phyloP scores from a whole-genome alignment of 2,329 filamentous ascomycete species.

The Didymella keratinophila region DNA sequence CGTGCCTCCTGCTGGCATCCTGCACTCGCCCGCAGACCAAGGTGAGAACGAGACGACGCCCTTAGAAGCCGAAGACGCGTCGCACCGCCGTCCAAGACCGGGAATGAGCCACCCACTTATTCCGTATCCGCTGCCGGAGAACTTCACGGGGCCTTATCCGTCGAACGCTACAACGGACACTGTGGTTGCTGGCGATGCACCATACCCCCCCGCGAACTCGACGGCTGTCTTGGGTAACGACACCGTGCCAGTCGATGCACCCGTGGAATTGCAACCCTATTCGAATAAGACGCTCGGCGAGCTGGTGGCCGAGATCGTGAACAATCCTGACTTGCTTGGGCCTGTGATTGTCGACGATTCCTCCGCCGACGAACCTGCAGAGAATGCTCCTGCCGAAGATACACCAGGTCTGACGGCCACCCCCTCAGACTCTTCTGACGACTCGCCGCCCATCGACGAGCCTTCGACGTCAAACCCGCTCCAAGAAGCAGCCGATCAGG shows the following conservation, averaged over 20 bases:
- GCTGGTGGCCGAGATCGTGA: constrained; percentile 8
- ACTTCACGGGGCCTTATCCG: constrained; percentile 9
- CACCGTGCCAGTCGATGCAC: background rate
- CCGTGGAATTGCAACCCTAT: constrained; percentile 6
- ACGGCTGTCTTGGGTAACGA: background rate
- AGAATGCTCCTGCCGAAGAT: no score
- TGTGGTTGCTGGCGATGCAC: background rate
- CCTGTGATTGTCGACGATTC: background rate
- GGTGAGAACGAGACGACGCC: background rate
- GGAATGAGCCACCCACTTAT: constrained; percentile 7
- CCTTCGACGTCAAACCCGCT: constrained; percentile 6
- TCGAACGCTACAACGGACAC: background rate
- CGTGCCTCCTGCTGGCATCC: background rate
- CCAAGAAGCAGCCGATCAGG: constrained; percentile 12
- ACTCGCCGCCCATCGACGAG: no score
- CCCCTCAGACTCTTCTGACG: no score
- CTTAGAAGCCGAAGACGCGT: constrained; percentile 6
- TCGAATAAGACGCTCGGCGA: constrained; percentile 16
- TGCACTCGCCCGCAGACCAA: no score
- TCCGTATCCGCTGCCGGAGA: constrained; percentile 1
- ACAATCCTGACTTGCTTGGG: background rate
- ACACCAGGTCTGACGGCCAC: no score
- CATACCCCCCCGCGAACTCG: background rate
- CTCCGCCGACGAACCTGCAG: no score
- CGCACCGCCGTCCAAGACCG: constrained; percentile 7